Evolutionary conservation across 2,329 filamentous ascomycete genomes (phyloP).

Genomic region (Diaporthe vaccinii): DNA sequence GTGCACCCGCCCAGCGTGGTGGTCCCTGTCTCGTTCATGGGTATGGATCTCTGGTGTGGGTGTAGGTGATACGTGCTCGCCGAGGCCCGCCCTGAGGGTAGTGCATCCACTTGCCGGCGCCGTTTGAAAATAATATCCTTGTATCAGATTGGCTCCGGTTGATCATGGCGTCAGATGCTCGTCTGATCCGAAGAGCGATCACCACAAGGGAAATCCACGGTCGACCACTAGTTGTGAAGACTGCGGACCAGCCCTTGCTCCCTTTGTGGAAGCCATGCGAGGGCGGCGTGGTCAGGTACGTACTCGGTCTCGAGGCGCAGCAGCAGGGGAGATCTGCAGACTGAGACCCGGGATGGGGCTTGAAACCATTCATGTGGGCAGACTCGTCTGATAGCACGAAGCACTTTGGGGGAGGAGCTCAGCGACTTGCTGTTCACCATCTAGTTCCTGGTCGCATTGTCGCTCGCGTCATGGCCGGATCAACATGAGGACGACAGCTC

Average conservation of each 20-base stretch:
- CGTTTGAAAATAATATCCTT: slow-evolving; percentile 48
- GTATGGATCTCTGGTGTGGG: slow-evolving; percentile 44
- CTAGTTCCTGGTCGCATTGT: slow-evolving; percentile 13
- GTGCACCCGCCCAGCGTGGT: slow-evolving; percentile 42
- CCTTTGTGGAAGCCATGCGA: slow-evolving; percentile 31
- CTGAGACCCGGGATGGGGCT: slow-evolving; percentile 57
- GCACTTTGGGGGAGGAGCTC: slow-evolving; percentile 22
- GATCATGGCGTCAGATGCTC: slow-evolving; percentile 56
- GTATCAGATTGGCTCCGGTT: slow-evolving; percentile 53
- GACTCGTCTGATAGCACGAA: slow-evolving; percentile 17
- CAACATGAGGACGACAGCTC: slow-evolving; percentile 13
- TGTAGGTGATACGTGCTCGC: slow-evolving; percentile 41
- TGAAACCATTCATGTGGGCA: slow-evolving; percentile 53
- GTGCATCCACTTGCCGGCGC: slow-evolving; percentile 43
- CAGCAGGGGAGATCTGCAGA: slow-evolving; percentile 54
- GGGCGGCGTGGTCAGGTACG: slow-evolving; percentile 34
- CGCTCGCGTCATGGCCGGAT: slow-evolving; percentile 9
- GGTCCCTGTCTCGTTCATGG: slow-evolving; percentile 46
- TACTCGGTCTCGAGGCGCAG: slow-evolving; percentile 48
- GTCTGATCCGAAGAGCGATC: slow-evolving; percentile 56
- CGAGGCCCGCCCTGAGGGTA: slow-evolving; percentile 37
- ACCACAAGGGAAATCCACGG: slow-evolving; percentile 52
- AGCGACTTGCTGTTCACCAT: slow-evolving; percentile 23
- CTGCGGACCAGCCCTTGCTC: slow-evolving; percentile 30
- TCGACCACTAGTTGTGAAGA: slow-evolving; percentile 40